Evolutionary conservation across 495 filamentous ascomycete genomes (phyloP), one percentile per base, ranked within the genome.

Genomic region (Neurospora sp.): DNA sequence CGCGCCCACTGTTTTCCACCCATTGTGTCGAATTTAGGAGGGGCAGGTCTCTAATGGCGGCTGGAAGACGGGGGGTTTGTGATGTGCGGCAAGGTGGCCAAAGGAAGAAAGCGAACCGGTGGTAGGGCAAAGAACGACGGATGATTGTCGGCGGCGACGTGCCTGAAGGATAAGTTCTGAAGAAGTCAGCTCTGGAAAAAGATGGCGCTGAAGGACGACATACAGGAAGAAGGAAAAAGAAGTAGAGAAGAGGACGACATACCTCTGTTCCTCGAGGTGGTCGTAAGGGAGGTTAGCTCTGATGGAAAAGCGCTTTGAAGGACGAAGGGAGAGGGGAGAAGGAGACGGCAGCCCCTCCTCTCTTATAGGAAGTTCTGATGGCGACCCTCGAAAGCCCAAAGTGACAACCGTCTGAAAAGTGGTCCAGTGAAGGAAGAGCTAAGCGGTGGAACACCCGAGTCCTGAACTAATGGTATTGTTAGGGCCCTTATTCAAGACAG

Each of bases 1-100:
- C 39, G 39, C 0, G 78, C 75, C 84, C 84, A 86, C 9, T 80
- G 45, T 70, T 77, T 83, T 9, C 83, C 83, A 12, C 81, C 84
- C 83, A 84, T 84, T 3, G n/a, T 78, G 73, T 22, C 22, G 31
- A 35, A 27, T 5, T 18, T 4, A 18, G 53, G 14, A 61, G 14
- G 14, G 14, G 14, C 27, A 35, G 14, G 27, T 8, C 14, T 6
- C 53, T 31, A 9, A 31, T 31, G 12, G 7, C 27, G 35, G 27
- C 53, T 31, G 20, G 27, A 35, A 61, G 14, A 61, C 27, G 27
- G 53, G 5, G 27, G 10, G 12, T 18, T 35, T 61, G 53, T 35
- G 53, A 61, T 61, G 10, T 61, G 27, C 27, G 22, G 53, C 27
- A 35, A 18, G 53, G 6, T 35, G 27, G 14, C 14, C 8, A 31